Base-by-base conservation (phyloP, 2,329 filamentous ascomycete species). In the Aspergillus bombycis region DNA sequence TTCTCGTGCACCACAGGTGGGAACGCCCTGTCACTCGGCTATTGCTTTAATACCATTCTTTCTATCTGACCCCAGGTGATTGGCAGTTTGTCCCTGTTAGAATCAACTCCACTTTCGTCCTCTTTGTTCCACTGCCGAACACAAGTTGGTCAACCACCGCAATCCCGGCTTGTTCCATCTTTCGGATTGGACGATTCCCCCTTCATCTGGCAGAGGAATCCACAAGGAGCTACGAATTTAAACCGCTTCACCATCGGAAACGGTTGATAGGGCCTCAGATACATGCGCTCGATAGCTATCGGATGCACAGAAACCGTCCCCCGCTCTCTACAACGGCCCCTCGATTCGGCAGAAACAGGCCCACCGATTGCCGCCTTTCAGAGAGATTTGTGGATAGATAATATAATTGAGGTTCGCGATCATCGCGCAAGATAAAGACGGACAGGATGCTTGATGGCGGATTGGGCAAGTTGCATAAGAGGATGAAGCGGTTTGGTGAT, bases 401-500 rank as follows among this genome's bases (percentile, higher is more conserved):
- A 16, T 41, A 55, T 11, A 55, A 19, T 41, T n/a, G 14, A 30
- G 28, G 4, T 21, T 21, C 10, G 48, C 8, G 36, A 16, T 54
- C 26, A 11, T 26, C 23, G 34, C 52, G 21, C 38, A 43, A 50
- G 28, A n/a, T 12, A 55, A 46, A 28, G 38, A 54, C 34, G 41
- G 21, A 48, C 55, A 69, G 57, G 52, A 72, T 74, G 71, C 67
- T 68, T 57, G 71, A 73, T 61, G 65, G 71, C 36, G 69, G 70
- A 56, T 61, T 74, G 52, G 65, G 68, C 38, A 75, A 71, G 63
- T 68, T 79, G 60, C 76, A 77, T 38, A 78, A 75, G 68, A 70
- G 68, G 64, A 74, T 79, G 72, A 73, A 74, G 57, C 70, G 74
- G 48, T 76, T 78, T 64, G 72, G 74, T 41, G 77, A 79, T 65